A percentile compares a stretch with the other conserved stretches of the same genome.
Evolutionary conservation across 2,329 filamentous ascomycete genomes (phyloP).

Genomic region (Fusarium euwallaceae): DNA sequence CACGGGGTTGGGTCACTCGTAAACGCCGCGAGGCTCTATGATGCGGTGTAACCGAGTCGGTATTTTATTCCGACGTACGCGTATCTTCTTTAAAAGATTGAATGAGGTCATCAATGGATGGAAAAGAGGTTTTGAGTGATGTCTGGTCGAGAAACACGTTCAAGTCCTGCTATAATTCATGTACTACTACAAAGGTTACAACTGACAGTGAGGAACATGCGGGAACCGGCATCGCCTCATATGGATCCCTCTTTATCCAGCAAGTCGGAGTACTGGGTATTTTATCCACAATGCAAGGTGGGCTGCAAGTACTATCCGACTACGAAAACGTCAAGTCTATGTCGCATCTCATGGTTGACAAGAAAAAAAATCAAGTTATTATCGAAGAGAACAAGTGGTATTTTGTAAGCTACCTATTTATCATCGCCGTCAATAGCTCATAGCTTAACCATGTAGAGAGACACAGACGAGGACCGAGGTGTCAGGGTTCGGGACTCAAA

Average conservation of each 20-base stretch:
- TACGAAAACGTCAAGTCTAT: not conserved
- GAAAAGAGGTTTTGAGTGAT: not conserved
- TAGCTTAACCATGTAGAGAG: no score
- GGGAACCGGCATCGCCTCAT: not conserved
- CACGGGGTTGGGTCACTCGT: constrained; percentile 23
- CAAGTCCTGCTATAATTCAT: not conserved
- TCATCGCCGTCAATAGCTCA: no score
- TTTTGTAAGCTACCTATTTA: no score
- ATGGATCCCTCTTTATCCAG: not conserved
- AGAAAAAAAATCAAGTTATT: not conserved
- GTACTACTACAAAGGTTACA: not conserved
- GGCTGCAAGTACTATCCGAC: not conserved
- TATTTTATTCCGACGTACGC: not conserved
- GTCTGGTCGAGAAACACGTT: not conserved
- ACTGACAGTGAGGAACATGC: not conserved
- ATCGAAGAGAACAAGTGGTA: no score
- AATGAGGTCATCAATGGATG: not conserved
- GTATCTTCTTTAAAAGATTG: not conserved
- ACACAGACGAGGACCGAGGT: no score
- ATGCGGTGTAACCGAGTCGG: constrained; percentile 14
- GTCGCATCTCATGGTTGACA: not conserved
- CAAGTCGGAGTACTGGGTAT: not conserved
- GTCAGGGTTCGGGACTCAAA: no score
- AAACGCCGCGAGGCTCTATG: not conserved
- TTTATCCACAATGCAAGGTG: not conserved